These are phyloP conservation scores for Elymus sibiricus DNA, from an alignment of 176 grass and related monocot genomes.

Conservation along the genomic window DNA sequence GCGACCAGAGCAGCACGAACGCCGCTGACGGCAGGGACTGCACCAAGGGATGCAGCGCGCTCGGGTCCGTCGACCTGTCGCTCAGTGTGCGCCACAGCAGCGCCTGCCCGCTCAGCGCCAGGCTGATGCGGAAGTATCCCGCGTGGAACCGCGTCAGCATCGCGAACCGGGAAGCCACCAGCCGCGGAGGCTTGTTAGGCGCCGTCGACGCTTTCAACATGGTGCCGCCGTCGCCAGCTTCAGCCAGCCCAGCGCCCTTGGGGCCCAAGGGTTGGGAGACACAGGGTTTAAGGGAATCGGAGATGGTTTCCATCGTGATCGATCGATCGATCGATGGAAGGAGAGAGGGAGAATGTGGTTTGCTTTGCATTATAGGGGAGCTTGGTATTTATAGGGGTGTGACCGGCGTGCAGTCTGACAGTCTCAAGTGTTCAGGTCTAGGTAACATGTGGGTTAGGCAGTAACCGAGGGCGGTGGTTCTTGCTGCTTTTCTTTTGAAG, in stretches of 20 bases:
- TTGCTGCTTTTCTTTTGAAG: not conserved
- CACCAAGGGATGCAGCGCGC: constrained; percentile 19
- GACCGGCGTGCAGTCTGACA: not conserved
- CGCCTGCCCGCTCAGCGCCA: constrained; percentile 72
- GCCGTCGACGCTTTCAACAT: not conserved
- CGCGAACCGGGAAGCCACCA: not conserved
- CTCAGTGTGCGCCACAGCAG: constrained; percentile 82
- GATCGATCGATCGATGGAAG: not conserved
- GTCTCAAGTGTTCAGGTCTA: not conserved
- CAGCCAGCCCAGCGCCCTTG: not conserved
- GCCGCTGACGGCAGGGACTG: constrained; percentile 55
- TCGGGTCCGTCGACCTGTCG: constrained; percentile 34
- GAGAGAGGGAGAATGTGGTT: constrained; percentile 18
- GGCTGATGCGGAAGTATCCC: constrained; percentile 94
- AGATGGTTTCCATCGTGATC: not conserved
- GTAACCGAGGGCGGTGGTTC: constrained; percentile 19
- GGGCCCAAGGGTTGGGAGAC: not conserved
- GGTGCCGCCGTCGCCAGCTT: not conserved
- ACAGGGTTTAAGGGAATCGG: constrained; percentile 23
- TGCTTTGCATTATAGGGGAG: not conserved
- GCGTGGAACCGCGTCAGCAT: constrained; percentile 79
- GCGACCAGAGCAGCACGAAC: constrained; percentile 77
- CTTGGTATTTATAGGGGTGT: constrained; percentile 40
- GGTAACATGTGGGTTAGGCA: constrained; percentile 30
- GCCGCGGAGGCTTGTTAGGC: not conserved